phyloP scores from a whole-genome alignment of 768 basidiomycete genomes.

The Leccinum truebloodii region DNA sequence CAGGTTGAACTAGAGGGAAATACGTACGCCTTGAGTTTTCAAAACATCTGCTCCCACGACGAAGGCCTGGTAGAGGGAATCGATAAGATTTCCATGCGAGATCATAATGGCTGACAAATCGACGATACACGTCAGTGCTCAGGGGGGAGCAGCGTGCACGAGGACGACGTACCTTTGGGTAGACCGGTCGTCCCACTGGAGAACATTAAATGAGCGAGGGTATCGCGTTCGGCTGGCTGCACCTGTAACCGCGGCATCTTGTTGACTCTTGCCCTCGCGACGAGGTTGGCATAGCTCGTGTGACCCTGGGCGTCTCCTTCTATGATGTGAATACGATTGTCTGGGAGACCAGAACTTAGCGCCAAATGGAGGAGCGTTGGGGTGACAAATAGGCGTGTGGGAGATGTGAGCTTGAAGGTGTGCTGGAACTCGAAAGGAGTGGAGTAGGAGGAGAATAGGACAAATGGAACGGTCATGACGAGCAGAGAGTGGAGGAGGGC shows the following conservation, averaged over 20 bases:
- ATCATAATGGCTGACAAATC: conserved; percentile 62
- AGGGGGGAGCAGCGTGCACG: neutral
- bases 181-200: conserved; percentile 79
- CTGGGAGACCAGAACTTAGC: conserved; percentile 36
- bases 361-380: conserved; percentile 45
- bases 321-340: conserved; percentile 50
- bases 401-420: conserved; percentile 45
- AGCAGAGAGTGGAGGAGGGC: conserved; percentile 51
- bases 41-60: conserved; percentile 31
- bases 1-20: neutral
- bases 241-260: conserved; percentile 43
- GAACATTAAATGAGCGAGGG: conserved; percentile 69
- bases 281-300: conserved; percentile 46
- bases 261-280: conserved; percentile 39
- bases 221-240: conserved; percentile 48
- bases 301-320: conserved; percentile 43
- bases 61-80: conserved; percentile 41
- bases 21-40: conserved; percentile 43
- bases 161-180: conserved; percentile 58
- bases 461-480: conserved; percentile 51
- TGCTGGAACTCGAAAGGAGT: conserved; percentile 60
- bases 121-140: conserved; percentile 5
- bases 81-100: conserved; percentile 63
- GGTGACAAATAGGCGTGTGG: conserved; percentile 56
- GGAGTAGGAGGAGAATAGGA: conserved; percentile 52